Conservation (phyloP, 768 basidiomycete species). For the Serpula lacrymans region DNA sequence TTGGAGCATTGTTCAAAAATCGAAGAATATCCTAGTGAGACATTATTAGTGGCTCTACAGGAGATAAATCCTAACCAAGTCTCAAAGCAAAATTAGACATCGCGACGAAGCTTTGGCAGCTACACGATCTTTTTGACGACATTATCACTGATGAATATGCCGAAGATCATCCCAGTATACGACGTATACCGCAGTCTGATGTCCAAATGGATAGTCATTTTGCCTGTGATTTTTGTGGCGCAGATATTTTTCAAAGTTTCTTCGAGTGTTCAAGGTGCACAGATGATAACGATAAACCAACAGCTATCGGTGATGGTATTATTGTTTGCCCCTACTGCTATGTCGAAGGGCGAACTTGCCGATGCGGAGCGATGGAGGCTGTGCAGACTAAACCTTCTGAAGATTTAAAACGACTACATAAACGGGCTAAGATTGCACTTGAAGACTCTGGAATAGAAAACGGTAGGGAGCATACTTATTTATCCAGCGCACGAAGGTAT, state of each 20-base stretch:
- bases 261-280: conserved; percentile 64
- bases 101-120: conserved; percentile 24
- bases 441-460: conserved; percentile 11
- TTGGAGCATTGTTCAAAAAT: conserved; percentile 7
- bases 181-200: conserved; percentile 25
- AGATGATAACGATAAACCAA: conserved; percentile 7
- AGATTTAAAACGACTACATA: conserved; percentile 42
- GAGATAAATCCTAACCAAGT: too few relatives aligned
- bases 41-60: conserved; percentile 1
- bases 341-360: conserved; percentile 73
- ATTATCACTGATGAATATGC: conserved; percentile 49
- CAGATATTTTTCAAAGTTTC: conserved; percentile 79
- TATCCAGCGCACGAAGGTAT: conserved; percentile 19
- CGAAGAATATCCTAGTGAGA: background rate
- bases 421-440: conserved; percentile 32
- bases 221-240: conserved; percentile 76
- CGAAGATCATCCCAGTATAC: conserved; percentile 20
- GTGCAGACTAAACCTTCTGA: conserved; percentile 53
- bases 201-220: conserved; percentile 27
- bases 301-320: conserved; percentile 39
- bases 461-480: conserved; percentile 6
- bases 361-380: conserved; percentile 57
- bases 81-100: conserved; percentile 8
- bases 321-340: conserved; percentile 71
- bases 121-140: conserved; percentile 48